Conservation (phyloP, 345 rosid genomes). For the Rhizophora mangle region DNA sequence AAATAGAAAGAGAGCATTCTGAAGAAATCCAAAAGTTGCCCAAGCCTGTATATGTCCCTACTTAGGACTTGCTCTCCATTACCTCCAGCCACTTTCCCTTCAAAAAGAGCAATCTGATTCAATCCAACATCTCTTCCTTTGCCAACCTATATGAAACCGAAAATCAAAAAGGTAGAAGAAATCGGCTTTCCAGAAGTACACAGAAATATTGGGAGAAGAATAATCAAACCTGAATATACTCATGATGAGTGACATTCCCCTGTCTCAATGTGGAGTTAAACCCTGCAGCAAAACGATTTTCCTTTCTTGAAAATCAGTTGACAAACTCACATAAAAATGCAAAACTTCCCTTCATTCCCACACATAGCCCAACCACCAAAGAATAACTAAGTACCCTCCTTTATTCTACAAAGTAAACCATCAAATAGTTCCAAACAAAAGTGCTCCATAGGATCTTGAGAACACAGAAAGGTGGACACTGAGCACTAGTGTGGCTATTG, state of each 20-base stretch:
- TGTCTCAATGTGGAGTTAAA: conserved; percentile 97
- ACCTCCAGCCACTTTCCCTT: conserved; percentile 99
- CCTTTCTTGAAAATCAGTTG: not conserved
- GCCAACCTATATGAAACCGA: conserved; percentile 64
- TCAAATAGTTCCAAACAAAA: no score
- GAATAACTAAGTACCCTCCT: no score
- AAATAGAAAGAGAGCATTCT: conserved; percentile 96
- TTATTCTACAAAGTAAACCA: no score
- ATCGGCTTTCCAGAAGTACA: not conserved
- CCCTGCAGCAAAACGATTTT: conserved; percentile 46
- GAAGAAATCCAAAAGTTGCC: conserved; percentile 96
- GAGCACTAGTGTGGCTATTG: no score
- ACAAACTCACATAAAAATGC: not conserved
- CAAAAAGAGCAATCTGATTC: conserved; percentile 97
- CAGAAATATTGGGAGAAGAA: not conserved
- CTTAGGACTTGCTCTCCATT: conserved; percentile 99
- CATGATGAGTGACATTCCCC: conserved; percentile 96
- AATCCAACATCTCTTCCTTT: conserved; percentile 99
- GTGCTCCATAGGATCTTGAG: no score
- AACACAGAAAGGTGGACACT: no score
- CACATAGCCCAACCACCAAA: not conserved
- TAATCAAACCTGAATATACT: conserved; percentile 83
- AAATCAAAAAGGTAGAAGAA: conserved; percentile 8
- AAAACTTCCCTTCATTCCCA: not conserved
- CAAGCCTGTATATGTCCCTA: conserved; percentile 91